phyloP scores from a whole-genome alignment of 805 yeast species.

The Suhomyces emberorum region DNA sequence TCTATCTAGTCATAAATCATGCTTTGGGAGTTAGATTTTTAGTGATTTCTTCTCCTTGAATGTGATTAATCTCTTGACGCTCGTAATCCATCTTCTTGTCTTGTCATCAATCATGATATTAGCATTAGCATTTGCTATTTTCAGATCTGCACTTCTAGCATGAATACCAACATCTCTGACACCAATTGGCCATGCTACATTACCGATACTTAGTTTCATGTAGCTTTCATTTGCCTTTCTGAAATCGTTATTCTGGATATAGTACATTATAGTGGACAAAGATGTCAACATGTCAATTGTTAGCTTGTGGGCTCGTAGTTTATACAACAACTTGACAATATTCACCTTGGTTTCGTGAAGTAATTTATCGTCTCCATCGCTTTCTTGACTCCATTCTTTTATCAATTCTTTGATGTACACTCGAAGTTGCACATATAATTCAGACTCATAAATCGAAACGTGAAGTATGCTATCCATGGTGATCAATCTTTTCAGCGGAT shows the following conservation, averaged over 20 bases:
- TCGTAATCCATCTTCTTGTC: constrained; percentile 74
- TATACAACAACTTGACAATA: constrained; percentile 51
- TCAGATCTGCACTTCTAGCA: constrained; percentile 60
- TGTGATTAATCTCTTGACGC: constrained; percentile 69
- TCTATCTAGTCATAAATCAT: no score
- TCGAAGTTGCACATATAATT: constrained; percentile 41
- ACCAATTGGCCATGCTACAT: constrained; percentile 92
- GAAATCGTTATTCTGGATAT: constrained; percentile 54
- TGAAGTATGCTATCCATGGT: constrained; percentile 6
- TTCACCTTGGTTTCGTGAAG: constrained; percentile 37
- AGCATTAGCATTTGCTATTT: constrained; percentile 49
- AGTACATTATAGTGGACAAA: constrained; percentile 55
- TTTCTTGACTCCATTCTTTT: constrained; percentile 37
- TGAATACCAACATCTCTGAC: constrained; percentile 78
- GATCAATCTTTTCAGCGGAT: constrained; percentile 8
- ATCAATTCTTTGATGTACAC: constrained; percentile 46
- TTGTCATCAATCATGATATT: constrained; percentile 77
- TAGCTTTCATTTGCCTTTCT: constrained; percentile 63
- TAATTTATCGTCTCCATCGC: constrained; percentile 12
- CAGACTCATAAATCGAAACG: constrained; percentile 15
- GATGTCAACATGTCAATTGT: constrained; percentile 48
- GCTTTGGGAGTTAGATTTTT: no score
- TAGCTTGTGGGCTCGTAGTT: constrained; percentile 34
- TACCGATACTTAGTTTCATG: constrained; percentile 75
- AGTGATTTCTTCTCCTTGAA: constrained; percentile 32